Conservation (phyloP, 1,139 yeast species). For the Protomyces arabidopsidicola region DNA sequence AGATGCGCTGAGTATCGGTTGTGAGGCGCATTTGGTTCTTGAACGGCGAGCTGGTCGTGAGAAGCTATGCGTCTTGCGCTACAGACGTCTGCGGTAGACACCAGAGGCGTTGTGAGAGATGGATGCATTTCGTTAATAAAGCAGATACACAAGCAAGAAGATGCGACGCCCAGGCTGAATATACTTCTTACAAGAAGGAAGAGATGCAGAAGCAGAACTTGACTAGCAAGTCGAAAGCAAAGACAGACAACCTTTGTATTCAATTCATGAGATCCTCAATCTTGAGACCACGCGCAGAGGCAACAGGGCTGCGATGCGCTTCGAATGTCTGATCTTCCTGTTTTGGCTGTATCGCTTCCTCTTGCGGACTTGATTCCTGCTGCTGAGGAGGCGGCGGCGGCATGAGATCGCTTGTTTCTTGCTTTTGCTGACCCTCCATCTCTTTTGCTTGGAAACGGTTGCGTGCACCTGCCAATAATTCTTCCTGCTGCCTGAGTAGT, state of each 20-base stretch:
- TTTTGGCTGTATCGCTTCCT: not conserved
- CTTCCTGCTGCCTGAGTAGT: constrained; percentile 84
- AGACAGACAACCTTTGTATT: not conserved
- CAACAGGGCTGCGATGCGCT: not conserved
- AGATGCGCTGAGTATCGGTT: constrained; percentile 4
- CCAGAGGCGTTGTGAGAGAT: not conserved
- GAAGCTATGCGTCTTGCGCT: constrained; percentile 26
- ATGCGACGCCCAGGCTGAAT: not conserved
- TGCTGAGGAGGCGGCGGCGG: not conserved
- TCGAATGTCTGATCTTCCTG: not conserved
- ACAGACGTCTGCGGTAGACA: not conserved
- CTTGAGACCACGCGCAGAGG: not conserved
- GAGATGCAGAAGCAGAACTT: no score
- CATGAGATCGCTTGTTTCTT: constrained; percentile 38
- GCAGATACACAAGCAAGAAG: not conserved
- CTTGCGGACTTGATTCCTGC: not conserved
- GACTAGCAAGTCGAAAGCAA: no score
- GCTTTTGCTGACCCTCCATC: constrained; percentile 50
- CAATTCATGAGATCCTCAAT: not conserved
- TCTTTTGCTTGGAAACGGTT: constrained; percentile 29
- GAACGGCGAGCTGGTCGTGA: constrained; percentile 29
- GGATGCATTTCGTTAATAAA: not conserved
- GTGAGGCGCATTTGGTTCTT: constrained; percentile 11
- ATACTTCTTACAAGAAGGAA: not conserved
- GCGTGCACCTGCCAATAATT: constrained; percentile 80